phyloP scores from a whole-genome alignment of 2,329 filamentous ascomycete genomes.

The Penicillium sp. region DNA sequence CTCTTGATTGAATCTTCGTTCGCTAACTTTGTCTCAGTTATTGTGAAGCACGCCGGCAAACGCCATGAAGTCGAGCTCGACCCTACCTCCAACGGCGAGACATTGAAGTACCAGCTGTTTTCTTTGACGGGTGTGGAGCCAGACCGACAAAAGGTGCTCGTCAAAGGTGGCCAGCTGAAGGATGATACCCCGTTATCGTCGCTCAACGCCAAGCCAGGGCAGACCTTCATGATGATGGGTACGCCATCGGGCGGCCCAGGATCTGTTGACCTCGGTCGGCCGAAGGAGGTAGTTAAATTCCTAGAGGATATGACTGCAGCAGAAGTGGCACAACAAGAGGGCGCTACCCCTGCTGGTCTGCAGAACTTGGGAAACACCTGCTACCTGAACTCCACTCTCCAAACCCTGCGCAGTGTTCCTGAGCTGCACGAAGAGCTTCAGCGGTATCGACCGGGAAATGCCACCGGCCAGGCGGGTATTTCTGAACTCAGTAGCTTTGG shows the following conservation, averaged over 20 bases:
- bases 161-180: slow-evolving; percentile 92
- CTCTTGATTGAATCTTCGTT: background rate
- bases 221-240: slow-evolving; percentile 94
- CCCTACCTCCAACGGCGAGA: slow-evolving; percentile 74
- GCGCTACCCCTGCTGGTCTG: slow-evolving; percentile 80
- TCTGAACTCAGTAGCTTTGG: slow-evolving; percentile 51
- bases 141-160: slow-evolving; percentile 88
- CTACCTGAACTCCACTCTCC: slow-evolving; percentile 96
- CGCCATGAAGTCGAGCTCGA: slow-evolving; percentile 94
- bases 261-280: slow-evolving; percentile 58
- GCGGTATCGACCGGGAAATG: slow-evolving; percentile 51
- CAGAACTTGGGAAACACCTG: slow-evolving; percentile 96
- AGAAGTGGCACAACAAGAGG: slow-evolving; percentile 74
- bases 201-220: slow-evolving; percentile 77
- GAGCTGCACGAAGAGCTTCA: slow-evolving; percentile 77
- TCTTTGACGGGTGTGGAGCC: slow-evolving; percentile 94
- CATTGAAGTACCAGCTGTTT: slow-evolving; percentile 92
- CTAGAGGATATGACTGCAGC: slow-evolving; percentile 97
- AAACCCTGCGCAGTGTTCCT: slow-evolving; percentile 79
- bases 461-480: slow-evolving; percentile 31
- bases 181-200: slow-evolving; percentile 84
- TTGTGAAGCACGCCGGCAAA: slow-evolving; percentile 92
- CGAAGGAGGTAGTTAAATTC: slow-evolving; percentile 79
- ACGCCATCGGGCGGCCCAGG: slow-evolving; percentile 65
- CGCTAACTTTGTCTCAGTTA: slow-evolving; percentile 53